Base-by-base conservation (phyloP, 495 filamentous ascomycete species). In the Podospora fimiseda region DNA sequence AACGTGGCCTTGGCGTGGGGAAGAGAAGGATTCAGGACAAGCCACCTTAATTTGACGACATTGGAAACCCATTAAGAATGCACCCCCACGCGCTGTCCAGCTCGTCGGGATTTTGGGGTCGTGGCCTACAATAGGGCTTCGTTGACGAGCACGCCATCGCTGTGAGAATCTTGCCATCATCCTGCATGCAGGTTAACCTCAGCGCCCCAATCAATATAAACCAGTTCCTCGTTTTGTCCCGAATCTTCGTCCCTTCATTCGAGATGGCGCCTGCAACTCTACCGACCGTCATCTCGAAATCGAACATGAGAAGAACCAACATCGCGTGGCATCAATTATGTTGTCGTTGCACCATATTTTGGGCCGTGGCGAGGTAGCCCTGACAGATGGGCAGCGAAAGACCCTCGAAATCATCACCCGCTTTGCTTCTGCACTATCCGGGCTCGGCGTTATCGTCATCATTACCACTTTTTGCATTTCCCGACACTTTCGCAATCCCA, bases 401-500 rank as follows among this genome's bases (percentile, higher is more conserved):
- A 52, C 24, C 4, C 48, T 77, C 23, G 58, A 52, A 27, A 64
- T 71, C 48, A 60, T 70, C 16, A 71, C 64, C 18, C 73, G 74
- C 6, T 53, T 60, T 14, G 60, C 65, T n/a, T 74, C 73, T 2
- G 49, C 56, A 2, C 59, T 75, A 1, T 77, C 74, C 1, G 60
- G 63, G 2, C 3, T 73, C 6, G 74, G 72, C 11, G 59, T 71
- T 15, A 48, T 66, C 9, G 66, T 69, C 2, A 77, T 75, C 42
- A 69, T 76, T 48, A 51, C 37, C 18, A 68, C 68, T 2, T 77
- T 73, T 45, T 57, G 23, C 44, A 51, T 60, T 14, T 74, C 72
- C 0, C 61, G 60, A 5, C 60, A 74, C 43, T 75, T 74, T 51
- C 66, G 73, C 19, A 77, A 71, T 45, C 73, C 73, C 6, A 74